Percentiles rank a stretch among this genome's conserved stretches.
Conservation (phyloP, 805 yeast genomes). For the Candida suzukii region DNA sequence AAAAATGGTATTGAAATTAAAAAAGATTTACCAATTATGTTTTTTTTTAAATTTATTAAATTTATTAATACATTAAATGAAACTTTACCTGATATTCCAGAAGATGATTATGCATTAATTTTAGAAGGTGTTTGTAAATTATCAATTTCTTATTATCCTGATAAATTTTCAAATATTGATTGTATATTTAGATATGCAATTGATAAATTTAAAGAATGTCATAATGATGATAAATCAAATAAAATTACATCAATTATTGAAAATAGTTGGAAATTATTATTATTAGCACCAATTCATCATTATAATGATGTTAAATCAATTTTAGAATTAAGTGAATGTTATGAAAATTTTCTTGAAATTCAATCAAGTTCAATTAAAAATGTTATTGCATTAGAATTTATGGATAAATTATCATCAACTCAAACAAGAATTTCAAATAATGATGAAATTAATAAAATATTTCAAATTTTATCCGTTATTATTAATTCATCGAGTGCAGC, state of each 20-base stretch:
- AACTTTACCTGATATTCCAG: constrained; percentile 56
- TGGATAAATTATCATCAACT: constrained; percentile 44
- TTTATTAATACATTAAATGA: constrained; percentile 52
- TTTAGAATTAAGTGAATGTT: constrained; percentile 39
- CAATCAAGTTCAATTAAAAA: constrained; percentile 48
- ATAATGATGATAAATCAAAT: constrained; percentile 24
- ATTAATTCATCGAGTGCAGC: constrained; percentile 25
- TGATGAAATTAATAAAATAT: constrained; percentile 52
- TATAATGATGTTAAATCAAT: constrained; percentile 28
- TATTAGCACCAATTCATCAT: constrained; percentile 42
- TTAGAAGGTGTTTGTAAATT: constrained; percentile 61
- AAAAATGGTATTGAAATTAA: constrained; percentile 6
- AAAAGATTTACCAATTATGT: constrained; percentile 13
- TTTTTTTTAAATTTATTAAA: constrained; percentile 62
- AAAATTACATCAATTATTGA: constrained; percentile 12
- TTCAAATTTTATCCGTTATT: constrained; percentile 50
- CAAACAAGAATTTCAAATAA: constrained; percentile 29
- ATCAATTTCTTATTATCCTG: constrained; percentile 60
- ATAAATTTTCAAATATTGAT: constrained; percentile 53
- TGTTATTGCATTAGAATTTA: constrained; percentile 51
- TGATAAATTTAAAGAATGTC: constrained; percentile 23
- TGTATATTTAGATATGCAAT: constrained; percentile 50
- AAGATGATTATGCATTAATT: constrained; percentile 58
- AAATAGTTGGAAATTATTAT: constrained; percentile 36
- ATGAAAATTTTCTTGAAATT: constrained; percentile 45